Evolutionary conservation across 139 green algal species (phyloP), one percentile per base, ranked within the genome.

Genomic region (Zygnema circumcarinatum): DNA sequence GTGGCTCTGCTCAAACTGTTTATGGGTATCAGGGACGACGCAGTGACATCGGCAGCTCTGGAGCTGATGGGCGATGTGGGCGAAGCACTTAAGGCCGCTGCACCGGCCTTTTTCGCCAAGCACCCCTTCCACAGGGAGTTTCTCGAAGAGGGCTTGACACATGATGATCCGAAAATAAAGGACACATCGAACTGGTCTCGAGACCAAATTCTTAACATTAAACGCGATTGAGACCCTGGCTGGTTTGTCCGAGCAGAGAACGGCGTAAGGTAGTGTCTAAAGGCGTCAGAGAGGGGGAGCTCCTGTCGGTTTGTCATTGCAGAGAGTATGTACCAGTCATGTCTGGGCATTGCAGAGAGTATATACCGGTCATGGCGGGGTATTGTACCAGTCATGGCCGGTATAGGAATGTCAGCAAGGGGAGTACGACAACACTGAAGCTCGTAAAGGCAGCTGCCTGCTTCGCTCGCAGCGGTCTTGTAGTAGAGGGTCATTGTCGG

Each of bases 1-100:
- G 47, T 62, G 16, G 47, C 16, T 7, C 7, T 62, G 7, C 16
- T 7, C 47, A 62, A 25, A 16, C 16, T 79, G 3, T 87, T 39
- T 84, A 7, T 62, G 47, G 7, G 47, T 7, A 62, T 20, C 81
- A 86, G 88, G 67, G 91, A 96, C 82, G 75, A 92, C 32, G 47
- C 75, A 7, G 95, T 97, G 2, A 93, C 76, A 22, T 93, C 92
- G 54, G 78, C 88, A 3, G 93, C 92, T n/a, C 79, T 94, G 2
- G 93, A 90, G 2, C 78, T 96, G 68, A 82, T 97, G 82, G 95
- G 95, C 31, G 95, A 97, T 69, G 38, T 96, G 47, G 95, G 94
- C 33, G 87, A 91, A 54, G 86, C 84, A 16, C 62, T 93, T 1
- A 42, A 76, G 25, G 20, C 54, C 2, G 36, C 39, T 0, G 82